A percentile compares a stretch with the other conserved stretches of the same genome.
These are phyloP conservation scores for Colletotrichum sojae DNA, from an alignment of 2,329 filamentous ascomycete genomes.

Conservation along the genomic window DNA sequence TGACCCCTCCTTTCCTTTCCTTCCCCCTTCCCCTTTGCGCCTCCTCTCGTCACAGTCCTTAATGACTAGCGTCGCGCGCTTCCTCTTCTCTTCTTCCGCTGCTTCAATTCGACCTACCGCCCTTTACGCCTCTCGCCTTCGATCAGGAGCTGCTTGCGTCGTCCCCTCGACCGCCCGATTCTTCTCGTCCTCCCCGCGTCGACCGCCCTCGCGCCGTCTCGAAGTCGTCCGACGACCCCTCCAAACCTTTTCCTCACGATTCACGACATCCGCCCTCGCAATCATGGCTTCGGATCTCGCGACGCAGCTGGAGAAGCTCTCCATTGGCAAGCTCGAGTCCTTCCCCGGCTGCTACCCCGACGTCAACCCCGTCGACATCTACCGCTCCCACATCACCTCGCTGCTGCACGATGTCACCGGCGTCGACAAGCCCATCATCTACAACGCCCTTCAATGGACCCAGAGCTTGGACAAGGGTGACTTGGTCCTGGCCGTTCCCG, in stretches of 20 bases:
- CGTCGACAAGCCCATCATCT: slow-evolving; percentile 79
- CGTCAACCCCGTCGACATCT: slow-evolving; percentile 83
- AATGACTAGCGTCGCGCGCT: slow-evolving; percentile 40
- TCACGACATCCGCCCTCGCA: slow-evolving; percentile 24
- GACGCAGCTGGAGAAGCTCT: slow-evolving; percentile 52
- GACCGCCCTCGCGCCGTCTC: slow-evolving; percentile 10
- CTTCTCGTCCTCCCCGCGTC: slow-evolving; percentile 21
- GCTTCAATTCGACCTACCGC: slow-evolving; percentile 28
- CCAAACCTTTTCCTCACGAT: slow-evolving; percentile 1
- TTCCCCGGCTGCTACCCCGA: slow-evolving; percentile 75
- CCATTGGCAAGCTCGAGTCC: slow-evolving; percentile 52
- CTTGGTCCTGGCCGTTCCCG: slow-evolving; percentile 82
- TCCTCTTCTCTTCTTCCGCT: slow-evolving; percentile 29
- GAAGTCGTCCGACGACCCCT: slow-evolving; percentile 25
- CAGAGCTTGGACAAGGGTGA: slow-evolving; percentile 86
- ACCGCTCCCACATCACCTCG: slow-evolving; percentile 81
- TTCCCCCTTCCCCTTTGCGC: slow-evolving; percentile 19
- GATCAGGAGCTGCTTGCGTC: slow-evolving; percentile 28
- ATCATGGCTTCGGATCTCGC: slow-evolving; percentile 48
- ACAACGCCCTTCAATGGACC: slow-evolving; percentile 84
- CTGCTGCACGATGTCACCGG: slow-evolving; percentile 78
- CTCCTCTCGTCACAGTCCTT: slow-evolving; percentile 25
- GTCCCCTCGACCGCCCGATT: slow-evolving; percentile 16
- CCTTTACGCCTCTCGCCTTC: slow-evolving; percentile 23
- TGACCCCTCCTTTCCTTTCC: slow-evolving; percentile 28